Evolutionary conservation across 331 rosid genomes (phyloP).

Genomic region (Spiraea crenata): DNA sequence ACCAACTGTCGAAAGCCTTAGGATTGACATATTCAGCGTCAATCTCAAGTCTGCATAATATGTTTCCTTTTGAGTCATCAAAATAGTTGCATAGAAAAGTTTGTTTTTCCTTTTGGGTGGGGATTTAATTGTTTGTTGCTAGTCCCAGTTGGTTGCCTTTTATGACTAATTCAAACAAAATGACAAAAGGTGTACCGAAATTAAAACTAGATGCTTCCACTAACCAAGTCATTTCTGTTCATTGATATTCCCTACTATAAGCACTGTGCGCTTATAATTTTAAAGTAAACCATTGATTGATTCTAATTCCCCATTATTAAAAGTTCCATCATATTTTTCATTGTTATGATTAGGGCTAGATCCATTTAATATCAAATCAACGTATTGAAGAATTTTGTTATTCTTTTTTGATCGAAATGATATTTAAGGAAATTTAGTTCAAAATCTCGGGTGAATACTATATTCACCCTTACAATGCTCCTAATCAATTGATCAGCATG

Average conservation of each 20-base stretch:
- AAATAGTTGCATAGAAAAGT: neutral
- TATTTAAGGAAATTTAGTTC: too few species aligned
- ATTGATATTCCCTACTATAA: neutral
- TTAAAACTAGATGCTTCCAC: slow-evolving; percentile 11
- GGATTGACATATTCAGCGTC: neutral
- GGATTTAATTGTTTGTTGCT: neutral
- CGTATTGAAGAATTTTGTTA: neutral
- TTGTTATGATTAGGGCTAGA: neutral
- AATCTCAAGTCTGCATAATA: neutral
- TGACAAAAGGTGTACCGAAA: neutral
- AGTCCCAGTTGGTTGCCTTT: neutral
- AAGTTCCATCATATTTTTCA: neutral
- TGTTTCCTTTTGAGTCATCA: neutral
- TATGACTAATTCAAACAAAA: slow-evolving; percentile 3
- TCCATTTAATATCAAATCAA: neutral
- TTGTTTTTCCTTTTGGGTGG: neutral
- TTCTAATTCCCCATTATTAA: slow-evolving; percentile 12
- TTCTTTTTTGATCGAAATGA: too few species aligned
- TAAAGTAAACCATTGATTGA: neutral
- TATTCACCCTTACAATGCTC: too few species aligned
- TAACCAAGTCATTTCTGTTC: neutral
- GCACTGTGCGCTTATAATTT: too few species aligned
- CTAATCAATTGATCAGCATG: too few species aligned
- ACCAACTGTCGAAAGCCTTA: too few species aligned
- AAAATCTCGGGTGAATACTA: too few species aligned